These are phyloP conservation scores for Claviceps pazoutovae DNA, from an alignment of 2,329 filamentous ascomycete species.

Conservation along the genomic window DNA sequence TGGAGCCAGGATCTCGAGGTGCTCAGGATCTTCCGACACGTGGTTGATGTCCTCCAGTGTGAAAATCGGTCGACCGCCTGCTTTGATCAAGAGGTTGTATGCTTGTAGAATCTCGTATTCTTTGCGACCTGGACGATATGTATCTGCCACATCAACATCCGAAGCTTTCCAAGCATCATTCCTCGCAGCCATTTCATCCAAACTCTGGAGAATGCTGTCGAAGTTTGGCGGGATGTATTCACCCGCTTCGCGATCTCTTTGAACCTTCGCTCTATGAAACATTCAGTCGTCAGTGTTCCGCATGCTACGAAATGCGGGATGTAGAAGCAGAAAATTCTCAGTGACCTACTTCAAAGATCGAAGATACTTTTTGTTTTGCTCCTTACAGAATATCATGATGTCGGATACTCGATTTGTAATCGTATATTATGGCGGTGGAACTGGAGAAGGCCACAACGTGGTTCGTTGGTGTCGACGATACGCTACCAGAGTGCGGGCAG, in stretches of 20 bases:
- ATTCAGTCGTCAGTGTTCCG: not conserved
- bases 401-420: not conserved
- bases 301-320: not conserved
- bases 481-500: not conserved
- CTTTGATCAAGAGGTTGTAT: slow-evolving; percentile 2
- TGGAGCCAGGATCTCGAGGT: slow-evolving; percentile 1
- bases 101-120: slow-evolving; percentile 4
- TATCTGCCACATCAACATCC: not conserved
- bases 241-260: slow-evolving; percentile 4
- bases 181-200: slow-evolving; percentile 6
- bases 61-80: slow-evolving; percentile 3
- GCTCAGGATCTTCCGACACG: slow-evolving; percentile 2
- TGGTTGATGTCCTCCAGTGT: not conserved
- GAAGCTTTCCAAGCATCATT: not conserved
- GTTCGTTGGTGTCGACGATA: not conserved
- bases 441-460: not conserved
- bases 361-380: slow-evolving; percentile 2
- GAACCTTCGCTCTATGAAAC: not conserved
- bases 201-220: slow-evolving; percentile 2
- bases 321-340: not conserved
- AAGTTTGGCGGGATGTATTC: slow-evolving; percentile 3
- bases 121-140: slow-evolving; percentile 3
- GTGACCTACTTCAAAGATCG: slow-evolving; percentile 5
- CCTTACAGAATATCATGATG: slow-evolving; percentile 4
- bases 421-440: not conserved